A percentile compares a stretch with the other conserved stretches of the same genome.
Conservation (phyloP, 768 basidiomycete genomes). For the Suillus placidus region DNA sequence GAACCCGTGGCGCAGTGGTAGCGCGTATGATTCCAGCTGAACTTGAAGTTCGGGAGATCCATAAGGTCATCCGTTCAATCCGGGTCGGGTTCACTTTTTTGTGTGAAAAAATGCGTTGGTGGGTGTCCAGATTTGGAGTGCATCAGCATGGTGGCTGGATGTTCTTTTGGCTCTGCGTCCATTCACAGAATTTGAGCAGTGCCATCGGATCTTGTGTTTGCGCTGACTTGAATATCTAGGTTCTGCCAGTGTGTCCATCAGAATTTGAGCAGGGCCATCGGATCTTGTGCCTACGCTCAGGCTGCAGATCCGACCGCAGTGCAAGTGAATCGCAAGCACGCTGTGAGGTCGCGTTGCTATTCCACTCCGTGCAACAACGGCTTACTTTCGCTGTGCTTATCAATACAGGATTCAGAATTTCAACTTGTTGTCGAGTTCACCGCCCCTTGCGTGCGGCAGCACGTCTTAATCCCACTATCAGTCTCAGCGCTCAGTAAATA, state of each 20-base stretch:
- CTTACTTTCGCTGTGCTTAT: background rate
- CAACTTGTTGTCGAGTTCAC: background rate
- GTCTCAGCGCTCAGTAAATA: background rate
- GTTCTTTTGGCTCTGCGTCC: background rate
- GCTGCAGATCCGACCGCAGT: background rate
- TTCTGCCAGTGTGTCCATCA: no score
- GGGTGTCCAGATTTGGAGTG: background rate
- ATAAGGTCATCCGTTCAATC: constrained; percentile 53
- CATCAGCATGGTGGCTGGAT: background rate
- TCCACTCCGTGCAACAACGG: background rate
- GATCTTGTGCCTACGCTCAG: background rate
- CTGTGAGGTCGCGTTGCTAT: background rate
- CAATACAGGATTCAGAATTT: background rate
- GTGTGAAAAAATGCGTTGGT: background rate
- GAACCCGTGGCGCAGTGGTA: constrained; percentile 29
- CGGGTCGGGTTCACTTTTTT: constrained; percentile 32
- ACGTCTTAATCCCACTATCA: background rate
- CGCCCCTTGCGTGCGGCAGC: background rate
- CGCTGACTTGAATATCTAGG: background rate
- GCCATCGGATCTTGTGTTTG: background rate
- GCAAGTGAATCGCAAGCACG: background rate
- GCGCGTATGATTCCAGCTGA: constrained; percentile 37
- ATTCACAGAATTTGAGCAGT: background rate
- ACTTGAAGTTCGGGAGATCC: constrained; percentile 26
- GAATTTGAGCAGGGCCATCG: no score